Percentiles rank a stretch among this genome's conserved stretches.
Evolutionary conservation across 805 yeast species (phyloP).

Genomic region (Wickerhamomyces chambardii): DNA sequence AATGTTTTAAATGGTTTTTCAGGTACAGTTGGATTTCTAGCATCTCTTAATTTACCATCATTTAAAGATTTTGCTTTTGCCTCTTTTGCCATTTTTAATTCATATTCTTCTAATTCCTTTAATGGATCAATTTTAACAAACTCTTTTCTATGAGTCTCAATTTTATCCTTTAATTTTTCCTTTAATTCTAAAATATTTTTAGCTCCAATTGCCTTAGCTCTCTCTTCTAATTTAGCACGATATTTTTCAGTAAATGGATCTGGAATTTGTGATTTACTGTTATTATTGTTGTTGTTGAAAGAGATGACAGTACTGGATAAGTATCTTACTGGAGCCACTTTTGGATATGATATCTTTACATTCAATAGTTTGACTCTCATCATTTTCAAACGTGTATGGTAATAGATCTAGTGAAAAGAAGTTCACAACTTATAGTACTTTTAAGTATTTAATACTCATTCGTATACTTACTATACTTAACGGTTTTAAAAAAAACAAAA

Average conservation of each 20-base stretch:
- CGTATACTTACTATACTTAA: too few species aligned
- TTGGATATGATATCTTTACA: too few species aligned
- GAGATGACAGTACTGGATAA: too few species aligned
- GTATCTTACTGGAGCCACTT: too few species aligned
- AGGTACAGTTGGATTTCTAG: slow-evolving; percentile 27
- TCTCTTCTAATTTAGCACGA: slow-evolving; percentile 24
- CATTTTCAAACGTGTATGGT: too few species aligned
- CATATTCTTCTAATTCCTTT: slow-evolving; percentile 51
- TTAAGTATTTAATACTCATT: too few species aligned
- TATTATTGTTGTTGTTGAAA: too few species aligned
- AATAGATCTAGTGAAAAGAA: too few species aligned
- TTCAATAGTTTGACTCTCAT: too few species aligned
- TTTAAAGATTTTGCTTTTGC: slow-evolving; percentile 16
- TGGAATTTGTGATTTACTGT: too few species aligned
- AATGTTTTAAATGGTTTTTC: slow-evolving; percentile 63
- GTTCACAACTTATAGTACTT: too few species aligned
- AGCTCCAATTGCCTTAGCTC: slow-evolving; percentile 33
- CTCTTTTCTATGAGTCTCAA: slow-evolving; percentile 45
- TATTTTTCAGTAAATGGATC: slow-evolving; percentile 17
- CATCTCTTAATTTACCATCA: slow-evolving; percentile 20
- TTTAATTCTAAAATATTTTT: slow-evolving; percentile 49
- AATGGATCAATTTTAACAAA: slow-evolving; percentile 62
- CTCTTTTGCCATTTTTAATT: slow-evolving; percentile 22
- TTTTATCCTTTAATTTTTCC: slow-evolving; percentile 50
- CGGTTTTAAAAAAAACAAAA: too few species aligned